Base-by-base conservation (phyloP, 441 rosid genomes). In the Corymbia calophylla region DNA sequence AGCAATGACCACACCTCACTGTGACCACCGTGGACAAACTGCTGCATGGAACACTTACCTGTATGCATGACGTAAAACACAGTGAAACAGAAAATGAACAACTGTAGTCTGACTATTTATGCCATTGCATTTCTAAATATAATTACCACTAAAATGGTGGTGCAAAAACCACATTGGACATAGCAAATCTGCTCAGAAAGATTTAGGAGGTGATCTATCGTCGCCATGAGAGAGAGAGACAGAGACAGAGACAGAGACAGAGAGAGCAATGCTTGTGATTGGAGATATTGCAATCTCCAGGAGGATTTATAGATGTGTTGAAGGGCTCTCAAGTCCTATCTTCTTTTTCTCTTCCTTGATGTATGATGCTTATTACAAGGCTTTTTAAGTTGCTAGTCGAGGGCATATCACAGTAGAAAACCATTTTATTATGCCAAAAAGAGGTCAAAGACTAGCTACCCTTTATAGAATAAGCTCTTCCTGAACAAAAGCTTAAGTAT, bases 1-100 rank as follows among this genome's bases (percentile, higher is more conserved):
- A 91, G 95, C 99, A 98, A 91, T 95, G 97, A 70, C 99, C 99
- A 88, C 99, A 98, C 94, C 98, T 95, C 92, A 97, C 99, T 6
- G 98, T 96, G 89, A 97, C 99, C 92, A 94, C 95, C 98, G 92
- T 93, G 55, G 98, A 95, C 92, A 96, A 81, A 95, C 97, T 98
- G 89, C 96, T 93, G 91, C 95, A 93, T 58, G 99, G 99, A 29
- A 97, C 99, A 93, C 97, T 97, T 53, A 98, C 99, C 99, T 98
- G 88, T 88, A 73, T 19, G 88, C 84, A 86, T 23, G 56, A 55
- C 25, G 19, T 55, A n/a, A 86, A 53, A 23, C n/a, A 39, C 17
- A 77, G 84, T 77, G 84, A 77, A 77, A 77, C 84, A 39, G 84
- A 77, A 73, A 77, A 77, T 77, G 13, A 62, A 60, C 49, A 73